Evolutionary conservation across 805 yeast genomes (phyloP), one percentile per base, ranked within the genome.

Genomic region (Monosporozyma aerobia): DNA sequence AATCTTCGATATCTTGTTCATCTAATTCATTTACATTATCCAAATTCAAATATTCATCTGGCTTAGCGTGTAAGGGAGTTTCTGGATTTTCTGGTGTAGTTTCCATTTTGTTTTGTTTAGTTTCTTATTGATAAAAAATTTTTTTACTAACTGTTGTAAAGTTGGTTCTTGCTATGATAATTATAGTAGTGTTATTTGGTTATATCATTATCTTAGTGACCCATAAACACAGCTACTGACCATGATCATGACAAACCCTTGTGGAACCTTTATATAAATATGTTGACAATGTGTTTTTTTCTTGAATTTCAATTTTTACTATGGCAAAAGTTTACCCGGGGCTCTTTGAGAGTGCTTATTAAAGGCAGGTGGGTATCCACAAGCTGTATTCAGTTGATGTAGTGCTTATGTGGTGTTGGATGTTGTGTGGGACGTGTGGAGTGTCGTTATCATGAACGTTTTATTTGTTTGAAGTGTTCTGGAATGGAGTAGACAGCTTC

Each of bases 11-110:
- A 41, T 65, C 69, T 19, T 56, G 50, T 10, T 60, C 65, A 51
- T 63, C 63, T 30, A 66, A 45, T 50, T 64, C 67, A 16, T 59
- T 54, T 3, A 66, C 46, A 27, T 54, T 56, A 50, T 60, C 54
- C 25, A 63, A 51, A 48, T 62, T 58, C 11, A 61, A 43, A 33
- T 58, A 59, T 46, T 64, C 63, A 48, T 66, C 55, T 5, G 70
- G 63, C 33, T 56, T 57, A 8, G 65, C 61, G 53, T 66, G 70
- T 27, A 59, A 46, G 3, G 70, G 70, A 5, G 70, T 66, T 6
- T 52, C 57, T 4, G 70, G 70, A 43, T 61, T 59, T 32, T 62
- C 29, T 19, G 49, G 46, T 46, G 37, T 33, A n/a, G 27, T 22
- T 22, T 25, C 32, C 39, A 47, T 33, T 13, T 14, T 47, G 30